Conservation (phyloP, 2,329 filamentous ascomycete species). For the Pseudopithomyces maydicus region DNA sequence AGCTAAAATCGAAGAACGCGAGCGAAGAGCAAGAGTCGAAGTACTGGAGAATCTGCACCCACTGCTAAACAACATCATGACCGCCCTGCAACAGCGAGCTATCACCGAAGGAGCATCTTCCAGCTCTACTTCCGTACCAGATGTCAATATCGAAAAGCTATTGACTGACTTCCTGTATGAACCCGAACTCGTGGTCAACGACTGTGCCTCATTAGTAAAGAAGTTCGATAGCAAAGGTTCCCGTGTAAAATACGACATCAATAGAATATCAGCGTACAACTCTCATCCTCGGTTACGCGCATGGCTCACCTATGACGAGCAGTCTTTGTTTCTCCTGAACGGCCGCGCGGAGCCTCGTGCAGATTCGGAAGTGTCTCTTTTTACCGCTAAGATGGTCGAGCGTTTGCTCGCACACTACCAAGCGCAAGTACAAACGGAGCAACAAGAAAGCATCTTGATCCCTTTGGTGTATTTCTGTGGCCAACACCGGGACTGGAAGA, state of each 20-base stretch:
- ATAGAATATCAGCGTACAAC: not conserved
- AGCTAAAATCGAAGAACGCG: not conserved
- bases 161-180: slow-evolving; percentile 6
- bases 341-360: slow-evolving; percentile 4
- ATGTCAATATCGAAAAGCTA: not conserved
- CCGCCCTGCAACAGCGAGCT: not conserved
- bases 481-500: slow-evolving; percentile 5
- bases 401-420: not conserved
- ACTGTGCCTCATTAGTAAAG: not conserved
- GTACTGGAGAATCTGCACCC: slow-evolving; percentile 1
- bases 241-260: not conserved
- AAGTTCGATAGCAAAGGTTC: not conserved
- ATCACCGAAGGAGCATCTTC: not conserved
- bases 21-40: not conserved
- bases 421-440: not conserved
- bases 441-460: not conserved
- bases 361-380: slow-evolving; percentile 3
- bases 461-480: slow-evolving; percentile 12
- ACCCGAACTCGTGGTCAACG: slow-evolving; percentile 2
- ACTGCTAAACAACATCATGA: not conserved
- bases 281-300: slow-evolving; percentile 4
- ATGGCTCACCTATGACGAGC: slow-evolving; percentile 9
- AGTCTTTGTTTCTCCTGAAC: slow-evolving; percentile 4
- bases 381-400: slow-evolving; percentile 3
- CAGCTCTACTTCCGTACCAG: not conserved